phyloP scores from a whole-genome alignment of 345 rosid species.

The Syzygium aqueum region DNA sequence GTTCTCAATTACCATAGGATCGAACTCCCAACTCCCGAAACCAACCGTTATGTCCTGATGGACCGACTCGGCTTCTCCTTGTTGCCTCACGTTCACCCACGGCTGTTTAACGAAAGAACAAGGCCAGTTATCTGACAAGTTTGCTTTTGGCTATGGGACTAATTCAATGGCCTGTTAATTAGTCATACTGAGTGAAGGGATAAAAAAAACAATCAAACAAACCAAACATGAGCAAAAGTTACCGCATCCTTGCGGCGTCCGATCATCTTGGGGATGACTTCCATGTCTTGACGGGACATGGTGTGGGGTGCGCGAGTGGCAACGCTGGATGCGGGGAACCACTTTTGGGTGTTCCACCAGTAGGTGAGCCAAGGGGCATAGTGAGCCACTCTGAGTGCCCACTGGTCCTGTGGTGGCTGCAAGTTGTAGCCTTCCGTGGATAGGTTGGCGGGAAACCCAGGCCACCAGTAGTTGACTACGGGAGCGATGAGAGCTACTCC shows the following conservation, averaged over 20 bases:
- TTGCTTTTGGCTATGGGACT: neutral
- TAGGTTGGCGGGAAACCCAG: neutral
- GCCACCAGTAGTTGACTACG: slow-evolving; percentile 11
- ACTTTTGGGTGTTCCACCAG: slow-evolving; percentile 61
- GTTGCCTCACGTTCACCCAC: slow-evolving; percentile 15
- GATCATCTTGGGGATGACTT: slow-evolving; percentile 14
- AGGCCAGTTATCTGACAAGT: neutral
- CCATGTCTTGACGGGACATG: slow-evolving; percentile 24
- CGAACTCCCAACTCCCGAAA: slow-evolving; percentile 76
- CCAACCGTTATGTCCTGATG: slow-evolving; percentile 51
- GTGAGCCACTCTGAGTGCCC: slow-evolving; percentile 47
- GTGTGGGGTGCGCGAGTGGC: slow-evolving; percentile 8
- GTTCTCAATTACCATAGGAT: slow-evolving; percentile 49
- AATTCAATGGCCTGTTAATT: neutral
- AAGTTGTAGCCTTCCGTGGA: neutral
- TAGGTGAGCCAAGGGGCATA: slow-evolving; percentile 34
- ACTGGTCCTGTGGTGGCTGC: slow-evolving; percentile 31
- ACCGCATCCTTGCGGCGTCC: slow-evolving; percentile 8
- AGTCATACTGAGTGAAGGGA: neutral
- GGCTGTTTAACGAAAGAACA: slow-evolving; percentile 2
- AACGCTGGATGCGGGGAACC: slow-evolving; percentile 29
- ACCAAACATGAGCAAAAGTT: neutral
- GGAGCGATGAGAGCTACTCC: slow-evolving; percentile 4
- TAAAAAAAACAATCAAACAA: neutral
- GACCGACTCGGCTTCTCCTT: slow-evolving; percentile 55